phyloP scores from a whole-genome alignment of 352 stramenopile species.

The Phytophthora melonis region DNA sequence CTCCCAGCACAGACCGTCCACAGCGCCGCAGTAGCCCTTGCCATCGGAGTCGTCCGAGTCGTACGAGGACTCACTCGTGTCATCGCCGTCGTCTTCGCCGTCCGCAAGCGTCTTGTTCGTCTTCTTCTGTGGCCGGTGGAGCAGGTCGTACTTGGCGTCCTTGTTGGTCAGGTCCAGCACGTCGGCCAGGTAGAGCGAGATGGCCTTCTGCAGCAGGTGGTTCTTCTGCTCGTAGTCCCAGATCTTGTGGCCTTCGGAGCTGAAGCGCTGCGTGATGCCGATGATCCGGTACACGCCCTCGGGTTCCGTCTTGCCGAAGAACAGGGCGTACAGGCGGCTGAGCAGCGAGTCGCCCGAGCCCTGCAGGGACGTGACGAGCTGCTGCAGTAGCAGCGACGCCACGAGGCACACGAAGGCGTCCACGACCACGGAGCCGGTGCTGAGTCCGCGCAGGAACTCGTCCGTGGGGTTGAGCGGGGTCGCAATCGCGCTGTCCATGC shows the following conservation, averaged over 20 bases:
- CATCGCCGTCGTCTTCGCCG: constrained; percentile 22
- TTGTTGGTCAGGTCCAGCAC: constrained; percentile 50
- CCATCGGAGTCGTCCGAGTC: constrained; percentile 24
- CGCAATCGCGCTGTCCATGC: constrained; percentile 18
- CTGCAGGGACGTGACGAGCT: constrained; percentile 38
- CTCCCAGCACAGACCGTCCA: constrained; percentile 52
- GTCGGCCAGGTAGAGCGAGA: constrained; percentile 55
- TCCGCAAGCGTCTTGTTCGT: constrained; percentile 39
- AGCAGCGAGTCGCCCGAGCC: constrained; percentile 31
- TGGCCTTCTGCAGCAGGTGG: constrained; percentile 64
- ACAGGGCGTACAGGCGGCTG: constrained; percentile 10
- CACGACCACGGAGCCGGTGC: constrained; percentile 50
- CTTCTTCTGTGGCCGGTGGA: constrained; percentile 51
- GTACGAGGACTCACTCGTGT: constrained; percentile 40
- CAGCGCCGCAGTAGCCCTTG: constrained; percentile 36
- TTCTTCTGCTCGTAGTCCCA: constrained; percentile 57
- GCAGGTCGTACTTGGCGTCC: constrained; percentile 56
- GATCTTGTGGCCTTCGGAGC: constrained; percentile 43
- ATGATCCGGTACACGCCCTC: constrained; percentile 44
- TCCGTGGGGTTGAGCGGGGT: constrained; percentile 21
- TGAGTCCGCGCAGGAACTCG: constrained; percentile 44
- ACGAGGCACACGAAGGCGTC: constrained; percentile 59
- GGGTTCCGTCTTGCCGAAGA: constrained; percentile 30
- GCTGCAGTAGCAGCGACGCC: constrained; percentile 44
- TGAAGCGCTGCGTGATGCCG: constrained; percentile 53